Evolutionary conservation across 768 basidiomycete species (phyloP).

Genomic region (Trametes elegans): DNA sequence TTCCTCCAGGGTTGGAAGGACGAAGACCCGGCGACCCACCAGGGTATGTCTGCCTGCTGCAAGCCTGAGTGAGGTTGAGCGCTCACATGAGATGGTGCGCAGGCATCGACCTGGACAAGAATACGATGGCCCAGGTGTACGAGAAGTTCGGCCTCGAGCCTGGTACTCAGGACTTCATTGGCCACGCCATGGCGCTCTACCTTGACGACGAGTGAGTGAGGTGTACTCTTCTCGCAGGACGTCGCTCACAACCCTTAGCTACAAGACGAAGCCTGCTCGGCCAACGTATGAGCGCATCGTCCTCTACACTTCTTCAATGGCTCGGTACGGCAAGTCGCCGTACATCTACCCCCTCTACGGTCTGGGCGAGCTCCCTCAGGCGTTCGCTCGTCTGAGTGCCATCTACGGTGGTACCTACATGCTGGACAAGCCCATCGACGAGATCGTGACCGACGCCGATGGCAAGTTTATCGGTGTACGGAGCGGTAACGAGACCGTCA

Average conservation of each 20-base stretch:
- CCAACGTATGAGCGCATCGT: constrained; percentile 92
- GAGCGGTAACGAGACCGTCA: constrained; percentile 87
- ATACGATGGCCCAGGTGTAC: constrained; percentile 93
- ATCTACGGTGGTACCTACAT: constrained; percentile 99
- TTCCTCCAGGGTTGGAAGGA: constrained; percentile 96
- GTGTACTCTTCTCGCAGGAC: neutral
- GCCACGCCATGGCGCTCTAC: constrained; percentile 98
- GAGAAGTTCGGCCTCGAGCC: constrained; percentile 96
- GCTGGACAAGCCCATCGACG: constrained; percentile 93
- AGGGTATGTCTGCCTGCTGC: constrained; percentile 53
- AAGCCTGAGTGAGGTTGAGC: neutral
- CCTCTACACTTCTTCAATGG: constrained; percentile 98
- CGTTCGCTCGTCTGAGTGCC: constrained; percentile 95
- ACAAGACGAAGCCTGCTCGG: constrained; percentile 89
- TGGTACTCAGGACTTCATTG: constrained; percentile 98
- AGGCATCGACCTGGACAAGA: constrained; percentile 88
- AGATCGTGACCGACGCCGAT: constrained; percentile 79
- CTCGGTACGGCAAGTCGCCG: constrained; percentile 97
- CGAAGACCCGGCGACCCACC: constrained; percentile 93
- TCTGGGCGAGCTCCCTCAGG: constrained; percentile 97
- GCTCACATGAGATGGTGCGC: neutral
- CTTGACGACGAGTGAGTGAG: constrained; percentile 89
- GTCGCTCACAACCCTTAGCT: constrained; percentile 46
- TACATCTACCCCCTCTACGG: constrained; percentile 99
- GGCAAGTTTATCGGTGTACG: constrained; percentile 95